Evolutionary conservation across 345 rosid genomes (phyloP).

Genomic region (Hibiscus mutabilis): DNA sequence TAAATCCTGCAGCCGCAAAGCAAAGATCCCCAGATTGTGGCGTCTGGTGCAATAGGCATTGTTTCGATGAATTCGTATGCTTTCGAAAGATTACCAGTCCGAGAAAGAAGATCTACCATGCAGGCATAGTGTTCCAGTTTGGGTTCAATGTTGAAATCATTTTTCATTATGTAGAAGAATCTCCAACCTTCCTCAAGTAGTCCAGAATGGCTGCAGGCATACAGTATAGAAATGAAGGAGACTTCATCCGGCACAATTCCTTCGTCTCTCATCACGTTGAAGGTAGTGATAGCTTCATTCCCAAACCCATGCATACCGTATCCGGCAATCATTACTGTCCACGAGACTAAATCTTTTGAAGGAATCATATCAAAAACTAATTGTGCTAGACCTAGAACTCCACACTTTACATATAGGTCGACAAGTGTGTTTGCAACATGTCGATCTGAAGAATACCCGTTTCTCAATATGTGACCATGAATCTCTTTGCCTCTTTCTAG

Average conservation of each 20-base stretch:
- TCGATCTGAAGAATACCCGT: slow-evolving; percentile 34
- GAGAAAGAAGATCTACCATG: slow-evolving; percentile 63
- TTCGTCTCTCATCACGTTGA: slow-evolving; percentile 38
- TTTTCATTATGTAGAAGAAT: slow-evolving; percentile 55
- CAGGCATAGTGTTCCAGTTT: slow-evolving; percentile 65
- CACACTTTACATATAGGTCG: slow-evolving; percentile 68
- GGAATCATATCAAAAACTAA: slow-evolving; percentile 47
- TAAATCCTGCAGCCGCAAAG: slow-evolving; percentile 66
- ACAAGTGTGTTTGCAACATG: slow-evolving; percentile 61
- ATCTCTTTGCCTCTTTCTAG: slow-evolving; percentile 61
- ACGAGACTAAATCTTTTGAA: slow-evolving; percentile 57
- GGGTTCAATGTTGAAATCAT: slow-evolving; percentile 56
- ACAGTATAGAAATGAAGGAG: slow-evolving; percentile 54
- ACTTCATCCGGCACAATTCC: slow-evolving; percentile 53
- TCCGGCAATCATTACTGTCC: slow-evolving; percentile 82
- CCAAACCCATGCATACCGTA: slow-evolving; percentile 83
- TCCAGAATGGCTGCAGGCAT: slow-evolving; percentile 74
- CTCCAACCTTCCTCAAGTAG: slow-evolving; percentile 67
- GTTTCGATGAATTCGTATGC: slow-evolving; percentile 48
- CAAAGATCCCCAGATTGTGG: slow-evolving; percentile 68
- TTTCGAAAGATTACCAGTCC: slow-evolving; percentile 40
- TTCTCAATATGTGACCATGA: slow-evolving; percentile 50
- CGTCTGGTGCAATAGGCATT: slow-evolving; percentile 69
- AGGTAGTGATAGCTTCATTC: slow-evolving; percentile 50
- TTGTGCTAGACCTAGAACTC: slow-evolving; percentile 43